Base-by-base conservation (phyloP, 345 rosid species). In the Litchi chinensis region DNA sequence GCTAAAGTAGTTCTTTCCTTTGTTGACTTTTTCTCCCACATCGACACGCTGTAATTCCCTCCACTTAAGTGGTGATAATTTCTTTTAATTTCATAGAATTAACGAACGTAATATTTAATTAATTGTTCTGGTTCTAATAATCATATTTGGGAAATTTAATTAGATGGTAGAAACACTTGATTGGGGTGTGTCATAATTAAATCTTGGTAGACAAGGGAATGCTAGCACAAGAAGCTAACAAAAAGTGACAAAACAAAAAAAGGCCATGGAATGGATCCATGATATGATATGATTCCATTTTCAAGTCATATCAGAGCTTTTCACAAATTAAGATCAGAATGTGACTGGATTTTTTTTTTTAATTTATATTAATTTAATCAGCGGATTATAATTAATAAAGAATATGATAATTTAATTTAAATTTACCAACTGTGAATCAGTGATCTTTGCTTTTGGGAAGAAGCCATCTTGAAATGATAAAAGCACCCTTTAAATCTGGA, bases 391-490 rank as follows among this genome's bases (percentile, higher is more conserved):
- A 32, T 32, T 32, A 32, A 32, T 32, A 32, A 32, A 3, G 37
- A 32, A 32, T 32, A 32, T 3, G 44, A 41, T 41, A 41, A 41
- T 41, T 41, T 41, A 32, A 32, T 32, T 32, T 32, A 32, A 41
- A 41, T 41, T 41, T 41, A 41, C 44, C 15, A 15, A 56, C 1
- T 37, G 28, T 57, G 65, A 57, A 41, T 41, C 18, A 32, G 43
- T 43, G 60, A 63, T 71, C 52, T 64, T 70, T 16, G 62, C 52
- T 62, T 77, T 60, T 39, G 70, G 44, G 75, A 16, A 73, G 76
- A 69, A n/a, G 48, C 64, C 50, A 8, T 43, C 4, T 28, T 70
- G 76, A 78, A 78, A 70, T 70, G 75, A 78, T 75, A 63, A 78
- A 62, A 70, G 9, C 21, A 48, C 54, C 70, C 54, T 64, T 70